phyloP scores from a whole-genome alignment of 1,139 yeast species.

The Hansenula anomala region DNA sequence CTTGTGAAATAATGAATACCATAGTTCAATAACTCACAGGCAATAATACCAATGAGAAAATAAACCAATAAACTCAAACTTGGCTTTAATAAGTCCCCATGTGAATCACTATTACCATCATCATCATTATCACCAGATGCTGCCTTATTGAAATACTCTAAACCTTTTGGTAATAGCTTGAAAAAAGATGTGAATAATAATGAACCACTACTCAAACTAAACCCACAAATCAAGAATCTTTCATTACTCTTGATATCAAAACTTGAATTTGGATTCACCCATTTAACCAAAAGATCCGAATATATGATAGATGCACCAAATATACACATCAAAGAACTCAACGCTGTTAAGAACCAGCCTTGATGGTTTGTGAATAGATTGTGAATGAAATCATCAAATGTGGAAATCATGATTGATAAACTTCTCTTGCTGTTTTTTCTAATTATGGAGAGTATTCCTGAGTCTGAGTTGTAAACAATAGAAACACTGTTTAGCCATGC shows the following conservation, averaged over 20 bases:
- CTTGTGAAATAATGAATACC: slow-evolving; percentile 71
- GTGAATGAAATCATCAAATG: not conserved
- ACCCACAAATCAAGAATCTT: slow-evolving; percentile 55
- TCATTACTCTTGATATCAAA: slow-evolving; percentile 59
- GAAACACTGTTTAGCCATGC: no score
- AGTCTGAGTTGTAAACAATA: no score
- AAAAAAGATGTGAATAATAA: slow-evolving; percentile 71
- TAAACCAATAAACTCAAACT: slow-evolving; percentile 38
- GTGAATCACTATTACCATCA: not conserved
- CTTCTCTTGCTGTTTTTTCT: no score
- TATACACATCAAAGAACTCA: slow-evolving; percentile 55
- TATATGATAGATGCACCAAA: slow-evolving; percentile 55
- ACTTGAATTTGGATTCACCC: slow-evolving; percentile 40
- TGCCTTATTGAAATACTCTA: slow-evolving; percentile 30
- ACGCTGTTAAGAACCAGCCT: slow-evolving; percentile 55
- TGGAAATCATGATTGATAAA: no score
- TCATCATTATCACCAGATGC: slow-evolving; percentile 17
- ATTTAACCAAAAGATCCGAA: slow-evolving; percentile 38
- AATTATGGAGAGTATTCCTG: no score
- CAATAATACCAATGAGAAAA: slow-evolving; percentile 49
- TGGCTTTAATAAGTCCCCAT: slow-evolving; percentile 12
- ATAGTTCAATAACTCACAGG: slow-evolving; percentile 58
- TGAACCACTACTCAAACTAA: slow-evolving; percentile 75
- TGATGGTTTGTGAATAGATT: slow-evolving; percentile 23
- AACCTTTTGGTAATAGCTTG: slow-evolving; percentile 66